Evolutionary conservation across 2,329 filamentous ascomycete genomes (phyloP).

Genomic region (Colletotrichum spinosum): DNA sequence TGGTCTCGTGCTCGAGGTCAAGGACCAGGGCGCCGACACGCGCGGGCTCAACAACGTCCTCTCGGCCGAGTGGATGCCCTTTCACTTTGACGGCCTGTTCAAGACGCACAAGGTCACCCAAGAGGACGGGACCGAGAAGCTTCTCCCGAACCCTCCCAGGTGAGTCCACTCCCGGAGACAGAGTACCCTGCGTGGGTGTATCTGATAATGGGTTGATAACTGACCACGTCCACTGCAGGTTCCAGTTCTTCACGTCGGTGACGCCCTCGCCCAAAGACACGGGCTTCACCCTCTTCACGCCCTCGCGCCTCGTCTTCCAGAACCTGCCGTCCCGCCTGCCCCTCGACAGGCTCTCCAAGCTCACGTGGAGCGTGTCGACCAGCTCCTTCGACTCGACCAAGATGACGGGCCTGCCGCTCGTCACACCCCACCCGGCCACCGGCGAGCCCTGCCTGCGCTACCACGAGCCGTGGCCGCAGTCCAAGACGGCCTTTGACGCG

Average conservation of each 20-base stretch:
- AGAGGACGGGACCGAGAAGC: constrained; percentile 52
- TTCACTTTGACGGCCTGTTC: constrained; percentile 69
- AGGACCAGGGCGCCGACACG: constrained; percentile 57
- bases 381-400: constrained; percentile 58
- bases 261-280: constrained; percentile 60
- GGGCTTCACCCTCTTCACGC: constrained; percentile 66
- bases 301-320: constrained; percentile 61
- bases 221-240: constrained; percentile 45
- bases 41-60: constrained; percentile 64
- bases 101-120: constrained; percentile 58
- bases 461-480: constrained; percentile 65
- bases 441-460: constrained; percentile 62
- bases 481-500: constrained; percentile 62
- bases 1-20: constrained; percentile 62
- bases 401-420: constrained; percentile 57
- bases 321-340: constrained; percentile 54
- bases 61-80: constrained; percentile 66
- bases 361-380: constrained; percentile 63
- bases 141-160: constrained; percentile 56
- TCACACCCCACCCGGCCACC: constrained; percentile 58
- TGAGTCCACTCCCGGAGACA: constrained; percentile 41
- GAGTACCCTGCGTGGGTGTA: no score
- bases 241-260: constrained; percentile 64
- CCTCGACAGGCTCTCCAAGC: constrained; percentile 48
- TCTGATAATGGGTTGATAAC: not conserved